Base-by-base conservation (phyloP, 2,329 filamentous ascomycete genomes). In the Penicillium expansum region DNA sequence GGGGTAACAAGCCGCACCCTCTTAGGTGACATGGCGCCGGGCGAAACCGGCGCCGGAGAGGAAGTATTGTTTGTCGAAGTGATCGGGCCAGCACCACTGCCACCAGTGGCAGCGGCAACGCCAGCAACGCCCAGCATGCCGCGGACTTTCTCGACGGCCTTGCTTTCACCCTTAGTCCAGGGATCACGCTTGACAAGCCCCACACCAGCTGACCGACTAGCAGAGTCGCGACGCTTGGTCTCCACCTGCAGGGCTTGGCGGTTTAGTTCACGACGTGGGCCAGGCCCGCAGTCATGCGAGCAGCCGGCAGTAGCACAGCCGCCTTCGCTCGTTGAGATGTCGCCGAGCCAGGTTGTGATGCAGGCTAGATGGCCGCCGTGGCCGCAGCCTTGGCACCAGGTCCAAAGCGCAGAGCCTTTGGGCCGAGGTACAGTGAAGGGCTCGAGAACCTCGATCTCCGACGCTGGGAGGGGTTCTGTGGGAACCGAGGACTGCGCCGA, bases 301-400 rank as follows among this genome's bases (percentile, higher is more conserved):
- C 85, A 87, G 18, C 83, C 84, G 47, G 79, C 77, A 8, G 80
- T 84, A 3, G 83, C 80, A 71, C 85, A 87, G 30, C 77, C 79
- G 16, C 83, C 84, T 60, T 82, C 79, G 37, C 74, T 78, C 37
- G 77, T 74, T 32, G 77, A 69, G 20, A 76, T 62, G 51, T 81
- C 77, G 18, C 72, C 71, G 53, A 85, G 80, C 84, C 84, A 86
- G 14, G 77, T 76, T 8, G 75, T 76, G 30, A 86, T 76, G 67
- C 85, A 88, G 48, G 79, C 78, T 6, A 79, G 72, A 65, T 88
- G 85, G 2, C 81, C 83, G 38, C 81, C 79, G 63, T 88, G 85
- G 4, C 83, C 83, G 68, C 85, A 88, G 13, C 80, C 74, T 63
- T 84, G 77, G 68, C 85, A 88, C 74, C 79, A 81, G 5, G 80